Base-by-base conservation (phyloP, 2,329 filamentous ascomycete species). In the Trichoderma lentiforme region DNA sequence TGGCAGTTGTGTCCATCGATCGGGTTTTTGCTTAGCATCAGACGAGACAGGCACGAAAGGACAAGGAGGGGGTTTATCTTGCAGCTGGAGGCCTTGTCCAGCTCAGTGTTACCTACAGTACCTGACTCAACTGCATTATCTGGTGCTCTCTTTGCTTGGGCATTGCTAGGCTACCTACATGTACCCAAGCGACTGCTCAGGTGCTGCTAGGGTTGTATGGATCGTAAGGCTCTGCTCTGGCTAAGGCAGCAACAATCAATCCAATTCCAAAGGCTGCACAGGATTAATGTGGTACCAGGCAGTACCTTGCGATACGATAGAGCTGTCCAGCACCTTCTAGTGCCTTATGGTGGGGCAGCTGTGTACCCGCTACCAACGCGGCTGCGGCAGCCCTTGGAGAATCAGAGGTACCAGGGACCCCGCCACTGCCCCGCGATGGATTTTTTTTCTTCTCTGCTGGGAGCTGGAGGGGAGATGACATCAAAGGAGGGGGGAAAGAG, bases 371-470 rank as follows among this genome's bases (percentile, higher is more conserved):
- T 66, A 72, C 71, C 30, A 14, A 6, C 7, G 14, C 47, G n/a
- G 64, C 56, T 63, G 51, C 28, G 11, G 11, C 32, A 57, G 18
- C 14, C 34, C 34, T 34, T 43, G 56, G 14, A 18, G 8, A 21
- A 1, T 8, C 6, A 34, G 32, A 73, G 32, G 72, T 73, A 66
- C 47, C 32, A 34, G 47, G 18, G 14, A 73, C 72, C 62, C 39
- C 32, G 56, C 47, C 60, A 56, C 53, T 73, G 72, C 72, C 72
- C 72, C 72, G 72, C 72, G 72, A 71, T 73, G 68, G 68, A 71
- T 64, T 73, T 58, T 64, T 70, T 68, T 32, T 53, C 24, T 14
- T 26, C 9, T 68, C 3, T 28, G n/a, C 34, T 30, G n/a, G 24
- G 63, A 67, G 56, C 66, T 65, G 66, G 69, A 65, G 72, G 72